These are phyloP conservation scores for Coleophoma eucalyptorum DNA, from an alignment of 2,329 filamentous ascomycete genomes.

Conservation along the genomic window DNA sequence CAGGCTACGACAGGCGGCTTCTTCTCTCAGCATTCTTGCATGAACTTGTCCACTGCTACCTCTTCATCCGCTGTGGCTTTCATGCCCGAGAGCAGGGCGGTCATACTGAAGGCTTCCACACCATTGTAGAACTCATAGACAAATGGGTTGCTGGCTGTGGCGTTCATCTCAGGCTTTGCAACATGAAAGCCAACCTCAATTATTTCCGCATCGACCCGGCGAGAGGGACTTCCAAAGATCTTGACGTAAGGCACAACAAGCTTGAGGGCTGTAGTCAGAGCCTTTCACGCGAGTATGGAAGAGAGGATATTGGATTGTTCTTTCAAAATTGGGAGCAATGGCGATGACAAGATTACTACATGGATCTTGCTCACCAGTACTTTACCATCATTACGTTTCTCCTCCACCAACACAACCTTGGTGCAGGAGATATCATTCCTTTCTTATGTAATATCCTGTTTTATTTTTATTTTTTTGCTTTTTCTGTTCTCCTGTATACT, in stretches of 20 bases:
- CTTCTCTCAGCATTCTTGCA: constrained; percentile 63
- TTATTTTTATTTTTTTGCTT: too few species aligned
- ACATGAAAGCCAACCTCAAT: constrained; percentile 59
- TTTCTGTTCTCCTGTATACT: too few species aligned
- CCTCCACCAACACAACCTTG: too few species aligned
- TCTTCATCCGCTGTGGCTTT: constrained; percentile 60
- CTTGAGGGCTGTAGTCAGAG: constrained; percentile 15
- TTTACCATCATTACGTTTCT: too few species aligned
- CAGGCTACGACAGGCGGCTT: constrained; percentile 51
- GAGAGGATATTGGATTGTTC: too few species aligned
- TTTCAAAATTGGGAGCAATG: too few species aligned
- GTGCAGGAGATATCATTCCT: too few species aligned
- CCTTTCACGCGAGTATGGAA: not conserved
- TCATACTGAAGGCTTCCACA: constrained; percentile 56
- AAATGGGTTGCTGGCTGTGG: constrained; percentile 48
- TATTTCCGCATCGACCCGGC: constrained; percentile 35
- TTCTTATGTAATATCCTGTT: too few species aligned
- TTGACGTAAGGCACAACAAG: constrained; percentile 5
- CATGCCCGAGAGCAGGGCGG: constrained; percentile 51
- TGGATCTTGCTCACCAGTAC: too few species aligned
- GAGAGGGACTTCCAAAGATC: not conserved
- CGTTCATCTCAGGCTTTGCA: constrained; percentile 48
- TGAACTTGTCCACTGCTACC: constrained; percentile 64
- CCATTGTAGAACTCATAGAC: constrained; percentile 57
- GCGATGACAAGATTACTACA: too few species aligned